Evolutionary conservation across 2,329 filamentous ascomycete genomes (phyloP).

Genomic region (Pleomassaria siparia): DNA sequence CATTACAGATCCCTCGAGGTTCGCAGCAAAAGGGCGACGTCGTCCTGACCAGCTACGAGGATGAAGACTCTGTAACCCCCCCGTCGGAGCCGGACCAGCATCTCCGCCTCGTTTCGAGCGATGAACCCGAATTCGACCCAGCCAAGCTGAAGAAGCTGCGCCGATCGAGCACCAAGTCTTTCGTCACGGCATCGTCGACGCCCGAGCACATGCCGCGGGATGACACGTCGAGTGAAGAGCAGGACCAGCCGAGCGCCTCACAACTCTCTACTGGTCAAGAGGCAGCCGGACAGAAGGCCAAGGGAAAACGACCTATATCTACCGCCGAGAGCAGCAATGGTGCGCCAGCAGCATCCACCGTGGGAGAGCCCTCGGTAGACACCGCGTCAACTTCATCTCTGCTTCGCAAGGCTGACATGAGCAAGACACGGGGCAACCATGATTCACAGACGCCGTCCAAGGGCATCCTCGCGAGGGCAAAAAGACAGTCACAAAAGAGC

Average conservation of each 20-base stretch:
- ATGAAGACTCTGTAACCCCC: slow-evolving; percentile 20
- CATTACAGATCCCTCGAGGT: slow-evolving; percentile 32
- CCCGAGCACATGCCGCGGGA: neutral
- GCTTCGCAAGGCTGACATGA: slow-evolving; percentile 38
- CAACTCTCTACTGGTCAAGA: slow-evolving; percentile 26
- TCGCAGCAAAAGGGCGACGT: slow-evolving; percentile 25
- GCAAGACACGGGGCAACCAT: slow-evolving; percentile 28
- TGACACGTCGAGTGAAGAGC: slow-evolving; percentile 15
- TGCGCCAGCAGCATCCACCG: slow-evolving; percentile 22
- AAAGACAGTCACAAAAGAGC: slow-evolving; percentile 25
- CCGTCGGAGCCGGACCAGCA: slow-evolving; percentile 35
- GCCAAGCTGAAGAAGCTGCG: slow-evolving; percentile 12
- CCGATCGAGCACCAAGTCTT: slow-evolving; percentile 35
- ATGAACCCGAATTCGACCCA: slow-evolving; percentile 13
- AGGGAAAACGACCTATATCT: slow-evolving; percentile 33
- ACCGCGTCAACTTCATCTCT: slow-evolving; percentile 40
- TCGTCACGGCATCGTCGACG: slow-evolving; percentile 30
- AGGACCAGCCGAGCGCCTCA: slow-evolving; percentile 33
- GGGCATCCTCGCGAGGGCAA: slow-evolving; percentile 32
- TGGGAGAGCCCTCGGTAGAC: slow-evolving; percentile 35
- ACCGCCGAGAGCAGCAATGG: slow-evolving; percentile 29
- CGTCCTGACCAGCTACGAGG: slow-evolving; percentile 23
- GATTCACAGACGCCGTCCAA: slow-evolving; percentile 22
- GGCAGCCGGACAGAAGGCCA: slow-evolving; percentile 16
- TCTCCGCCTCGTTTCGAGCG: slow-evolving; percentile 15